Percentiles rank a stretch among this genome's conserved stretches.
Evolutionary conservation across 305 asterid species (phyloP).

Genomic region (Rubia tinctorum): DNA sequence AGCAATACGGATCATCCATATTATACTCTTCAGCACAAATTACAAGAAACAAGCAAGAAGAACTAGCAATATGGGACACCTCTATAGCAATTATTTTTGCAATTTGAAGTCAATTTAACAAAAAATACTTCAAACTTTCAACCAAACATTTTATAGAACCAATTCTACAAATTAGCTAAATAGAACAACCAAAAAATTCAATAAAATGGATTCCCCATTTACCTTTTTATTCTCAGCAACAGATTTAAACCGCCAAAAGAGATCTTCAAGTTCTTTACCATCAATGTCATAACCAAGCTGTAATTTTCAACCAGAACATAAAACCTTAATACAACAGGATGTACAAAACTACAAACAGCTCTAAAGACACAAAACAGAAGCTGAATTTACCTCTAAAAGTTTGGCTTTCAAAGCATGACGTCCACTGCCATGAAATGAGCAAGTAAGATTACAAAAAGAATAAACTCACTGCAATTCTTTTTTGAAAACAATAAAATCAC

Average conservation of each 20-base stretch:
- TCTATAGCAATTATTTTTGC: neutral
- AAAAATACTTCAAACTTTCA: neutral
- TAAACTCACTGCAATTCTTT: neutral
- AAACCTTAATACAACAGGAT: slow-evolving; percentile 14
- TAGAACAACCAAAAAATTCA: neutral
- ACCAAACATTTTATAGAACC: neutral
- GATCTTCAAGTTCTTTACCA: slow-evolving; percentile 81
- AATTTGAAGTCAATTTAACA: neutral
- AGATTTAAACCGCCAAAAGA: slow-evolving; percentile 82
- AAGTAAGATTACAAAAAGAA: too few relatives aligned
- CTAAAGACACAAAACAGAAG: slow-evolving; percentile 6
- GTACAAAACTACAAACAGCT: slow-evolving; percentile 8
- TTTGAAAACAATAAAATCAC: neutral
- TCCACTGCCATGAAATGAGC: slow-evolving; percentile 77
- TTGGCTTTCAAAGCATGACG: slow-evolving; percentile 87
- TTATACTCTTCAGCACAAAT: neutral
- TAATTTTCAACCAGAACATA: slow-evolving; percentile 8
- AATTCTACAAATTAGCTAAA: neutral
- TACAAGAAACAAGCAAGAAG: neutral
- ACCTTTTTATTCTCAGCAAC: slow-evolving; percentile 99
- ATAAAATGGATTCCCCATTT: neutral
- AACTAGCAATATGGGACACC: neutral
- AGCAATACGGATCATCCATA: neutral
- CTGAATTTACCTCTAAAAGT: slow-evolving; percentile 61
- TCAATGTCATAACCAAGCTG: slow-evolving; percentile 94